Percentiles rank a stretch among this genome's conserved stretches.
phyloP scores from a whole-genome alignment of 108 stramenopile genomes.

The Cyclotella distinguenda region DNA sequence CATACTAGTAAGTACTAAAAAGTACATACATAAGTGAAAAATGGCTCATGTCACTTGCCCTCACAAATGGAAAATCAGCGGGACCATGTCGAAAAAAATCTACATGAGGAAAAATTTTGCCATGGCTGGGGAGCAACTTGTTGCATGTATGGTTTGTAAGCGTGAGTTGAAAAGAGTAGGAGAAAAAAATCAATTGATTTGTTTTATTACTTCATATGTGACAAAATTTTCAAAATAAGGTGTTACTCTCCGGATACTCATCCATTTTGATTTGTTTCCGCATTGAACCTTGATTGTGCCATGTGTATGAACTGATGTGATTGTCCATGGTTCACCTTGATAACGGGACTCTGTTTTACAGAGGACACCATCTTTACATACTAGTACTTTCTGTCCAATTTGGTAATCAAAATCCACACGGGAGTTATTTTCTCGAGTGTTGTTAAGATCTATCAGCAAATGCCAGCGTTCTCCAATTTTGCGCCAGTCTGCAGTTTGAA shows the following conservation, averaged over 20 bases:
- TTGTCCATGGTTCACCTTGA: not conserved
- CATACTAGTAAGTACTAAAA: too few relatives aligned
- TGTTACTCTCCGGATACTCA: not conserved
- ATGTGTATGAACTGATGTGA: not conserved
- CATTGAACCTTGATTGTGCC: not conserved
- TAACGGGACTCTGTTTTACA: not conserved
- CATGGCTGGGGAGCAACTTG: not conserved
- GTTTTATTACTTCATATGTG: not conserved
- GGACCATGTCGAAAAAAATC: not conserved
- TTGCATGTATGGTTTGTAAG: not conserved
- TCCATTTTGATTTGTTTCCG: not conserved
- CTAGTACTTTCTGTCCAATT: not conserved
- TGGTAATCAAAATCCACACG: not conserved
- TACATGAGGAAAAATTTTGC: not conserved
- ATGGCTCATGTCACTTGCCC: not conserved
- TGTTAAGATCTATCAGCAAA: not conserved
- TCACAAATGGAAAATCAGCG: not conserved
- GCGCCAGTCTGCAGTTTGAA: not conserved
- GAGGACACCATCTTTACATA: slow-evolving; percentile 1
- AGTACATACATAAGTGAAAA: too few relatives aligned
- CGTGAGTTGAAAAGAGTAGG: not conserved
- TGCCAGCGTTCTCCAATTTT: not conserved
- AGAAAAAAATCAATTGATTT: not conserved
- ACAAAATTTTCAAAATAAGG: not conserved
- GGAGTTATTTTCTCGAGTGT: not conserved